A percentile compares a stretch with the other conserved stretches of the same genome.
phyloP scores from a whole-genome alignment of 2,329 filamentous ascomycete species.

The Ceratocystis albifundus region DNA sequence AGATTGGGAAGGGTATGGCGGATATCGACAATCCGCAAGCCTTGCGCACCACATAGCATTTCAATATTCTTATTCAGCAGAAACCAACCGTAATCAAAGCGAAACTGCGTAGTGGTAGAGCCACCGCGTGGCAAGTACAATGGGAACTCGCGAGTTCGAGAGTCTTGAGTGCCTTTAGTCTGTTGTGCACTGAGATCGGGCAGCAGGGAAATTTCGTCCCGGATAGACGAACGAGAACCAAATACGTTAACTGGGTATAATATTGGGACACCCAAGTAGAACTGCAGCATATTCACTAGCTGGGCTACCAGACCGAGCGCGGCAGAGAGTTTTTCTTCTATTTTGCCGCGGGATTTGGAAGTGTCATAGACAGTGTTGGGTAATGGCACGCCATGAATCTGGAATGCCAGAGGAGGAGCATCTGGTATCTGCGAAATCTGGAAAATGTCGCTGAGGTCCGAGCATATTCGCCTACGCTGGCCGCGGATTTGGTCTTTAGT shows the following conservation, averaged over 20 bases:
- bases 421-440: constrained; percentile 56
- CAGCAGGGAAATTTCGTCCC: constrained; percentile 58
- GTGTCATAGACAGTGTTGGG: constrained; percentile 69
- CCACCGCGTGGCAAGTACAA: constrained; percentile 55
- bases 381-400: constrained; percentile 64
- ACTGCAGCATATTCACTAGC: constrained; percentile 62
- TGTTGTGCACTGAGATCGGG: constrained; percentile 32
- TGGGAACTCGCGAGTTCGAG: constrained; percentile 60
- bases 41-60: constrained; percentile 50
- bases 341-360: constrained; percentile 34
- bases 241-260: constrained; percentile 67
- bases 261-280: constrained; percentile 66
- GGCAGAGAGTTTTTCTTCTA: constrained; percentile 64
- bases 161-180: constrained; percentile 21
- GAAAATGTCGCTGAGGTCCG: constrained; percentile 69
- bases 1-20: constrained; percentile 86
- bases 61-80: constrained; percentile 95
- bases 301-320: constrained; percentile 72
- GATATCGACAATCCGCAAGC: constrained; percentile 74
- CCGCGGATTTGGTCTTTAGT: constrained; percentile 59
- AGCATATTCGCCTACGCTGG: constrained; percentile 79
- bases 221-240: constrained; percentile 63
- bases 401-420: constrained; percentile 60
- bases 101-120: constrained; percentile 61
- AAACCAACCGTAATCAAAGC: constrained; percentile 94